These are phyloP conservation scores for Cercospora zeina DNA, from an alignment of 2,329 filamentous ascomycete genomes.

Conservation along the genomic window DNA sequence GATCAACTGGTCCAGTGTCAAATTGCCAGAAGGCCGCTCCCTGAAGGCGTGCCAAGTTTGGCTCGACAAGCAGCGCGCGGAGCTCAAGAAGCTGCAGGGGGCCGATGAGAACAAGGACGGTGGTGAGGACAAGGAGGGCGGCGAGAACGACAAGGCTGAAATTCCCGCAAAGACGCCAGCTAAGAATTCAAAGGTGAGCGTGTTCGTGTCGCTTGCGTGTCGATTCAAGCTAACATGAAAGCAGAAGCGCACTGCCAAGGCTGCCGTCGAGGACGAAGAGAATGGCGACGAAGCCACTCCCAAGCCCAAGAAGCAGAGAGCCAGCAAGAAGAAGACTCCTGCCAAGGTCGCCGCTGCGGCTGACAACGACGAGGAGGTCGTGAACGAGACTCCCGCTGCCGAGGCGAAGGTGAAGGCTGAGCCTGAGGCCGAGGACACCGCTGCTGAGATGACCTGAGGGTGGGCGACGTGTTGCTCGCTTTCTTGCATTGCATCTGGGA, in stretches of 20 bases:
- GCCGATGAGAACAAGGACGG: conserved; percentile 5
- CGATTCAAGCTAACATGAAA: conserved; percentile 9
- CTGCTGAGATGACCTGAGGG: conserved; percentile 4
- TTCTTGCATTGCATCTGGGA: background rate
- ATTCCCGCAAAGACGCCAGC: conserved; percentile 20
- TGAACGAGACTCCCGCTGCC: conserved; percentile 4
- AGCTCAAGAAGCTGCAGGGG: conserved; percentile 31
- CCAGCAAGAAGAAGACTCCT: conserved; percentile 26
- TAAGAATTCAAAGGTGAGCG: conserved; percentile 22
- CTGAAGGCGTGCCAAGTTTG: conserved; percentile 36
- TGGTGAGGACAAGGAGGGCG: too few relatives aligned
- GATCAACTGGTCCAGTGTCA: conserved; percentile 36
- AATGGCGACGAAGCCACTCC: conserved; percentile 26
- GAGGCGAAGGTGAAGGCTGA: conserved; percentile 12
- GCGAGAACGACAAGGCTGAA: conserved; percentile 12
- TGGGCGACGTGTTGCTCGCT: background rate
- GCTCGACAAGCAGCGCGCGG: conserved; percentile 39
- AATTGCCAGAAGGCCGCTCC: conserved; percentile 38
- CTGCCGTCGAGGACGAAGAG: conserved; percentile 22
- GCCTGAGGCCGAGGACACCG: background rate
- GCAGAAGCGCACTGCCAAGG: conserved; percentile 32
- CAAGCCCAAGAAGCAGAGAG: conserved; percentile 25
- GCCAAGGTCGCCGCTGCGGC: conserved; percentile 21
- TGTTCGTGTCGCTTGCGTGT: background rate
- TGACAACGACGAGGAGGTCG: conserved; percentile 11